Evolutionary conservation across 805 yeast genomes (phyloP).

Genomic region (Candida anglica): DNA sequence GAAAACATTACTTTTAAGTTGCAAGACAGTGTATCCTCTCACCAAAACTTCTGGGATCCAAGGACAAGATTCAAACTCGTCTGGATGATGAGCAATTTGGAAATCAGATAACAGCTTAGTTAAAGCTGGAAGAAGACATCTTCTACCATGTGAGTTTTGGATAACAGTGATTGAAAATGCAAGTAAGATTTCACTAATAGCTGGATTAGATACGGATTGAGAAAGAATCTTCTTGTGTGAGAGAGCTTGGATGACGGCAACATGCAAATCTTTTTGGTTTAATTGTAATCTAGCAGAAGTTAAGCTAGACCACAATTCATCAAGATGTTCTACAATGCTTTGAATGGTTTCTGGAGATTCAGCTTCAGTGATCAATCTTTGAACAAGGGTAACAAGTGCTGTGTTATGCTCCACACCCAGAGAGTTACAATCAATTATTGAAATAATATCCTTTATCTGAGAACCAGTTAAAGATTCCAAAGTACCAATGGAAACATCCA

Average conservation of each 20-base stretch:
- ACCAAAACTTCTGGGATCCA: constrained; percentile 55
- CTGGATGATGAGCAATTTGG: constrained; percentile 25
- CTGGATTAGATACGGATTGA: constrained; percentile 25
- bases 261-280: constrained; percentile 63
- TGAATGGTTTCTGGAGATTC: constrained; percentile 6
- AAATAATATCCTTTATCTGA: no score
- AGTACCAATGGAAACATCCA: no score
- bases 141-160: constrained; percentile 52
- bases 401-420: constrained; percentile 14
- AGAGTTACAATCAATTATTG: constrained; percentile 1
- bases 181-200: constrained; percentile 21
- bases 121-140: constrained; percentile 63
- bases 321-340: constrained; percentile 28
- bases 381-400: constrained; percentile 18
- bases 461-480: no score
- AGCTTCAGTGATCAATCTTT: constrained; percentile 8
- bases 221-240: constrained; percentile 39
- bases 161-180: constrained; percentile 43
- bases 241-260: constrained; percentile 47
- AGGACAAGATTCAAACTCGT: constrained; percentile 31
- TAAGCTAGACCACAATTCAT: constrained; percentile 55
- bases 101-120: constrained; percentile 43
- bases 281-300: constrained; percentile 57
- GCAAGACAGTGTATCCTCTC: constrained; percentile 43
- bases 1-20: constrained; percentile 54